Evolutionary conservation across 306 rosid genomes (phyloP).

Genomic region (Vigna reflexopilosa): DNA sequence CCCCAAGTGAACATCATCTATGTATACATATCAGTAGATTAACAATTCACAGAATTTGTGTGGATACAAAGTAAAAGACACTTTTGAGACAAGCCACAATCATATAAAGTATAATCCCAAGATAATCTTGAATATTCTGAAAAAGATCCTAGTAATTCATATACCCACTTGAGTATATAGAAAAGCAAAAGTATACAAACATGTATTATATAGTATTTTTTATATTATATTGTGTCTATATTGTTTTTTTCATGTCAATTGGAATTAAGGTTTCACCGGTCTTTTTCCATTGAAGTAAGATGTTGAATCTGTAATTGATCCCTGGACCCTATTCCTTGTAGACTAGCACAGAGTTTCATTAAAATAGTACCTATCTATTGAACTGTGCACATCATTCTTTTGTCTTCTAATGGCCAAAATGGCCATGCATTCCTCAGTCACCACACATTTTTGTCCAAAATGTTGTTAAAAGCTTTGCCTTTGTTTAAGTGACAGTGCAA

Average conservation of each 20-base stretch:
- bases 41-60: background rate
- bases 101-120: background rate
- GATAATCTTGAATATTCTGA: background rate
- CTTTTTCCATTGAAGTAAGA: background rate
- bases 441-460: slow-evolving; percentile 27
- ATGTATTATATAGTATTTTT: background rate
- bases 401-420: slow-evolving; percentile 41
- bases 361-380: slow-evolving; percentile 16
- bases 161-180: background rate
- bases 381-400: slow-evolving; percentile 23
- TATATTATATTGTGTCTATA: background rate
- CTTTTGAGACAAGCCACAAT: background rate
- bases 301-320: background rate
- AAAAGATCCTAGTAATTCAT: background rate
- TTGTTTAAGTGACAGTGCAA: background rate
- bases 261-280: background rate
- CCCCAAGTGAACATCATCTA: background rate
- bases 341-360: slow-evolving; percentile 6
- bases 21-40: background rate
- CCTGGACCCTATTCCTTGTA: background rate
- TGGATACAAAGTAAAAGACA: too few species aligned
- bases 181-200: background rate
- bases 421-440: slow-evolving; percentile 16
- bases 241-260: background rate
- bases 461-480: background rate